phyloP scores from a whole-genome alignment of 495 filamentous ascomycete species.

The Daldinia childiae region DNA sequence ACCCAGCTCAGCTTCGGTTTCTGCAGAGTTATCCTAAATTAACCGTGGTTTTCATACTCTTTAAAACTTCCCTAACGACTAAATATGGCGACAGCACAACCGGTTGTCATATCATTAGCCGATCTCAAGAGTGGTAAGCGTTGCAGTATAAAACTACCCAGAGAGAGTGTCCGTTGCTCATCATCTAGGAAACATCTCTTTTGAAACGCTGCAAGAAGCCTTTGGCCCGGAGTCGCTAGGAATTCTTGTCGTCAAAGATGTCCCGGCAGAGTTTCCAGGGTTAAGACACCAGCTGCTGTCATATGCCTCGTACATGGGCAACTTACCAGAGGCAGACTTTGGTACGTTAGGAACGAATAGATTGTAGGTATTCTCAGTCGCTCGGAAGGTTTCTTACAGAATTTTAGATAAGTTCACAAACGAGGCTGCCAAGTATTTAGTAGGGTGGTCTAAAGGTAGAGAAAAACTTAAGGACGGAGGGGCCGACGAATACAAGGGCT shows the following conservation, averaged over 20 bases:
- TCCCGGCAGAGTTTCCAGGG: constrained; percentile 72
- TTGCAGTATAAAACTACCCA: not conserved
- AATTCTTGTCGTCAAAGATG: constrained; percentile 89
- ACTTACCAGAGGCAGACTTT: constrained; percentile 76
- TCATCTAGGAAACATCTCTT: constrained; percentile 71
- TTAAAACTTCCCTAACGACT: not conserved
- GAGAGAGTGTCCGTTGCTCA: constrained; percentile 11
- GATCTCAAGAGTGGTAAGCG: constrained; percentile 61
- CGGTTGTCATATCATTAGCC: constrained; percentile 62
- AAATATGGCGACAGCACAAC: constrained; percentile 47
- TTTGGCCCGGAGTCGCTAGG: constrained; percentile 93
- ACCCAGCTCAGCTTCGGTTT: not conserved
- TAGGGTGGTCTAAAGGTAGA: constrained; percentile 86
- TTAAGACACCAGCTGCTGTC: constrained; percentile 80
- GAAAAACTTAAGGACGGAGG: constrained; percentile 91
- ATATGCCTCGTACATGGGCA: constrained; percentile 88
- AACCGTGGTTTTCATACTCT: not conserved
- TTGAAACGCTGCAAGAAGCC: constrained; percentile 78
- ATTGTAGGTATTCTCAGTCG: not conserved
- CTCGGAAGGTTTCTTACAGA: constrained; percentile 24
- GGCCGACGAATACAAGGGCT: constrained; percentile 93
- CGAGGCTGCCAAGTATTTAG: constrained; percentile 68
- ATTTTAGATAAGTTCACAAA: constrained; percentile 68
- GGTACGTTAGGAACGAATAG: constrained; percentile 57
- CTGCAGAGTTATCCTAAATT: not conserved